Evolutionary conservation across 805 yeast species (phyloP), one percentile per base, ranked within the genome.

Genomic region (Metschnikowia corniflorae): DNA sequence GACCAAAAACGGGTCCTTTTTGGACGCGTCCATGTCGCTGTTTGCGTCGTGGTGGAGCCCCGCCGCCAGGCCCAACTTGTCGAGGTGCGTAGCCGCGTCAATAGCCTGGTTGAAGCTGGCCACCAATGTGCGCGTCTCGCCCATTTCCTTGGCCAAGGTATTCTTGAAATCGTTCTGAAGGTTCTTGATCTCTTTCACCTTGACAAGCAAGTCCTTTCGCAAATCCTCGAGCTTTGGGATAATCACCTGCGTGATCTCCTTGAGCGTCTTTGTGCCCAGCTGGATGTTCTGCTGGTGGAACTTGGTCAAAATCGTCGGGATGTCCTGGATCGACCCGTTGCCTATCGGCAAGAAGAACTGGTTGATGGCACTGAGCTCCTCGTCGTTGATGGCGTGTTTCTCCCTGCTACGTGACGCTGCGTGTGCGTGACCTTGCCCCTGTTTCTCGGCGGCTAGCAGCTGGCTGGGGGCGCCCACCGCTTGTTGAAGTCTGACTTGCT

Each of bases 101-200:
- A 84, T 65, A 1, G 95, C 73, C 43, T 73, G 78, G 29, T 64
- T 57, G 57, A 77, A 86, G 28, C 61, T 68, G 31, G 61, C 58
- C 43, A 85, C 59, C 33, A 65, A 47, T 7, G 37, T 33, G 42
- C 58, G 61, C 0, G 73, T 65, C 41, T 65, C 70, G 26, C 37
- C 22, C 15, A 68, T 31, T 44, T 87, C 96, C 51, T 76, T 78
- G 25, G 69, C 67, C 46, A 88, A 80, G 35, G 77, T 75, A 56
- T 82, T 86, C 49, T 80, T 82, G 67, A 93, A 91, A 61, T 91
- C 97, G 27, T 86, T 79, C 48, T 83, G 82, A 41, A 89, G 65
- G 26, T 83, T 75, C 57, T 79, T 83, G 51, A 88, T 89, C 59
- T 88, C 97, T 58, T 84, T 85, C 44, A 91, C 87, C 54, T 89